Evolutionary conservation across 306 rosid genomes (phyloP), one percentile per base, ranked within the genome.

Genomic region (Trichosanthes cucumerina): DNA sequence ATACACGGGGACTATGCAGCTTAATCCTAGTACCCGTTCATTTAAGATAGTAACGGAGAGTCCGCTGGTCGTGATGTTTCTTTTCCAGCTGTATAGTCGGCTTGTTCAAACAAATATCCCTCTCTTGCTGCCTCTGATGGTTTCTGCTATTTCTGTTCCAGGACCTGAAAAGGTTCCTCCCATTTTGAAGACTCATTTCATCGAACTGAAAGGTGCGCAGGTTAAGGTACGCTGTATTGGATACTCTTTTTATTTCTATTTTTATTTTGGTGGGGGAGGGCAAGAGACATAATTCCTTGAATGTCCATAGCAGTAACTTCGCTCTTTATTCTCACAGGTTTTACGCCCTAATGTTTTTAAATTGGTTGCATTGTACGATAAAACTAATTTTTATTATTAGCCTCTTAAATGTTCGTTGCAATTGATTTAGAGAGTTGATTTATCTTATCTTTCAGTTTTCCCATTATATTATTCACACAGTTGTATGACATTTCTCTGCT

Each of bases 151-250:
- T 85, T 96, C 99, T 38, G 95, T 96, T 80, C 93, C 93, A 50
- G 99, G 99, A 44, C 99, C 99, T 43, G 98, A 92, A 83, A 91
- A 87, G 87, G 93, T 96, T 82, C 97, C 93, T 86, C 75, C 87
- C 23, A 86, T 87, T 86, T 84, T 92, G 88, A 96, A 89, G 88
- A 85, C 84, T 66, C 92, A 92, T 81, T 92, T 90, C 83, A 83
- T 88, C 66, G 99, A 96, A 89, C 92, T 96, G 77, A 96, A 96
- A 87, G 98, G 99, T 57, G 96, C 99, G 34, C 99, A 96, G 76
- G 99, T 92, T 81, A 96, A 96, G 98, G 99, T 95, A 81, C 0
- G 53, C 2, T 50, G 24, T 23, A 63, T 69, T 3, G 36, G 38
- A 70, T 12, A 70, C 12, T 70, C 26, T 6, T 24, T 33, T 2